Conservation (phyloP, 2,329 filamentous ascomycete species). For the Aspergillus tanneri region DNA sequence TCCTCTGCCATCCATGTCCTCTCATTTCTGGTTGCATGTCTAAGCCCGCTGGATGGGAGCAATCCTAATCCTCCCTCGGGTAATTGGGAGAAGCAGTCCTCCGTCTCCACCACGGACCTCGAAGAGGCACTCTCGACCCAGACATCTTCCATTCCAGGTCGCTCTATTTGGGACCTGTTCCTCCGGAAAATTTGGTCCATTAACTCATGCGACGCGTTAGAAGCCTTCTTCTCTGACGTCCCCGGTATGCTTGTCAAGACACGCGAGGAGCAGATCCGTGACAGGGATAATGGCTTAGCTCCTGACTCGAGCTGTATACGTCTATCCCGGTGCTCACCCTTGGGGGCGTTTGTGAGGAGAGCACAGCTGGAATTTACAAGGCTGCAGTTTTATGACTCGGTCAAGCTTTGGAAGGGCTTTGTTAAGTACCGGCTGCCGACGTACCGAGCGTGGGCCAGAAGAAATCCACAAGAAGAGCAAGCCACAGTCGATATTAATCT, state of each 20-base stretch:
- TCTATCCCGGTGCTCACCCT: slow-evolving; percentile 70
- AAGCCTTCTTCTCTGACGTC: slow-evolving; percentile 68
- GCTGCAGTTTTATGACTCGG: slow-evolving; percentile 74
- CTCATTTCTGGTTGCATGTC: slow-evolving; percentile 72
- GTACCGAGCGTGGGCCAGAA: slow-evolving; percentile 58
- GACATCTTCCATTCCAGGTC: slow-evolving; percentile 63
- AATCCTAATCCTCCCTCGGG: slow-evolving; percentile 21
- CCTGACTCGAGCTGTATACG: slow-evolving; percentile 56
- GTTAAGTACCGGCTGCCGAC: slow-evolving; percentile 78
- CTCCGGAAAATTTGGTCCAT: slow-evolving; percentile 79
- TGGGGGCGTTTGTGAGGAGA: slow-evolving; percentile 77
- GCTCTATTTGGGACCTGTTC: slow-evolving; percentile 84
- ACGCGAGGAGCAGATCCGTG: slow-evolving; percentile 59
- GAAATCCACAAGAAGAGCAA: slow-evolving; percentile 47
- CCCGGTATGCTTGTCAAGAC: slow-evolving; percentile 60
- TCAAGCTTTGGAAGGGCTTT: slow-evolving; percentile 79
- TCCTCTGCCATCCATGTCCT: slow-evolving; percentile 72
- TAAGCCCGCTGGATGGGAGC: slow-evolving; percentile 51
- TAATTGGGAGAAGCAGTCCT: slow-evolving; percentile 31
- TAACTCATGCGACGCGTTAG: slow-evolving; percentile 76
- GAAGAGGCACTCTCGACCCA: slow-evolving; percentile 48
- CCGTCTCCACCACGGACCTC: slow-evolving; percentile 46
- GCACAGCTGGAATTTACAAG: slow-evolving; percentile 76
- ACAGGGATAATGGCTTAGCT: slow-evolving; percentile 54
- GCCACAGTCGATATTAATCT: slow-evolving; percentile 63